A percentile compares a stretch with the other conserved stretches of the same genome.
phyloP scores from a whole-genome alignment of 2,329 filamentous ascomycete genomes.

The Xylariaceae sp. region DNA sequence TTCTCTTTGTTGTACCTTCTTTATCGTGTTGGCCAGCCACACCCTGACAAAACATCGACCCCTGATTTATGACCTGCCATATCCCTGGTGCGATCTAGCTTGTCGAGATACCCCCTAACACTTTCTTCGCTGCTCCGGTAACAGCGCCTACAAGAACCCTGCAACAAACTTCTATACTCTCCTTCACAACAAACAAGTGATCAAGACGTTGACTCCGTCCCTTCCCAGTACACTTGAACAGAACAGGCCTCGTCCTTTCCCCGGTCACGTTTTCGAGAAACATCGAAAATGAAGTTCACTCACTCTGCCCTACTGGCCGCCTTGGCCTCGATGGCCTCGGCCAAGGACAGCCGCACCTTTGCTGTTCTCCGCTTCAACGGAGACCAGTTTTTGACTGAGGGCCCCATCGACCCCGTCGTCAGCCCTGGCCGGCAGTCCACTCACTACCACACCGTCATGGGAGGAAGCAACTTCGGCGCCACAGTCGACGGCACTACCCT shows the following conservation, averaged over 20 bases:
- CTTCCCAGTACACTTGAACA: background rate
- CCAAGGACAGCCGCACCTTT: constrained; percentile 47
- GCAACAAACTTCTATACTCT: constrained; percentile 8
- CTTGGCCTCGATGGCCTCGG: constrained; percentile 36
- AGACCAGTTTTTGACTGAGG: constrained; percentile 53
- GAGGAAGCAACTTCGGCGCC: constrained; percentile 62
- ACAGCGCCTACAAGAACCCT: constrained; percentile 11
- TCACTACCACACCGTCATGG: constrained; percentile 68
- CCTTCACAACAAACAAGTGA: constrained; percentile 17
- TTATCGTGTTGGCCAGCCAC: constrained; percentile 22
- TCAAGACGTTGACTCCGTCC: no score
- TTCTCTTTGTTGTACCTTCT: constrained; percentile 26
- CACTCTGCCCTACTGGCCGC: constrained; percentile 28
- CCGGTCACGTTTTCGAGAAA: no score
- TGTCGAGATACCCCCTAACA: constrained; percentile 8
- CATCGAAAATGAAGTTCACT: constrained; percentile 23
- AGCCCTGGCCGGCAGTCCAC: constrained; percentile 50
- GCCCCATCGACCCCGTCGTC: constrained; percentile 64
- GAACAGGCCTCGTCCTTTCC: no score
- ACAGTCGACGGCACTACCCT: constrained; percentile 57
- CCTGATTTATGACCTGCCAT: constrained; percentile 6
- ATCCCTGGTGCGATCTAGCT: constrained; percentile 3
- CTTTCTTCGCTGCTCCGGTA: constrained; percentile 15
- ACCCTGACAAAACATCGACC: constrained; percentile 13
- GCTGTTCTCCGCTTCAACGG: constrained; percentile 69